A percentile compares a stretch with the other conserved stretches of the same genome.
Conservation (phyloP, 108 stramenopile species). For the Halocafeteria seosinensis region DNA sequence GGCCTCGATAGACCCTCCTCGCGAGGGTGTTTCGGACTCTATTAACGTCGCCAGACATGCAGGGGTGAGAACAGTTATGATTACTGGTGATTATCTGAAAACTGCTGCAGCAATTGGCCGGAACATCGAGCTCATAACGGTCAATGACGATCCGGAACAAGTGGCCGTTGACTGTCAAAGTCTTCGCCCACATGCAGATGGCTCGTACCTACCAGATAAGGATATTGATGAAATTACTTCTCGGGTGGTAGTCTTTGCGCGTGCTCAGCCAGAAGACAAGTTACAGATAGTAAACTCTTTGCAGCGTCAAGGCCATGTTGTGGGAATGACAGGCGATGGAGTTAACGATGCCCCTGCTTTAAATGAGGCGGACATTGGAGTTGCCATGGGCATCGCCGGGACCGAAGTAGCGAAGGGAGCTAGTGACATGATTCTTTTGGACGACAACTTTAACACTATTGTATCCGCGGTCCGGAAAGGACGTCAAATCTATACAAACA, state of each 20-base stretch:
- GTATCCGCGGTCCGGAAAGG: slow-evolving; percentile 38
- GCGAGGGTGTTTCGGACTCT: slow-evolving; percentile 84
- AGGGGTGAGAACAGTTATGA: slow-evolving; percentile 83
- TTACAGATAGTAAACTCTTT: slow-evolving; percentile 30
- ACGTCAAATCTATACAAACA: slow-evolving; percentile 37
- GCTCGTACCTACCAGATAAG: slow-evolving; percentile 18
- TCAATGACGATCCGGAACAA: background rate
- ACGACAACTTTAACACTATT: slow-evolving; percentile 38
- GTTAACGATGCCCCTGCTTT: slow-evolving; percentile 43
- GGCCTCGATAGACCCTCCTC: slow-evolving; percentile 91
- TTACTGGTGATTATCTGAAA: slow-evolving; percentile 12
- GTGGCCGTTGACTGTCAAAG: background rate
- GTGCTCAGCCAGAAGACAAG: slow-evolving; percentile 62
- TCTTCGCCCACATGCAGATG: background rate
- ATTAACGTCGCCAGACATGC: slow-evolving; percentile 60
- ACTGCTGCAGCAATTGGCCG: slow-evolving; percentile 12
- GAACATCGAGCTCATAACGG: background rate
- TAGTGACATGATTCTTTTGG: slow-evolving; percentile 27
- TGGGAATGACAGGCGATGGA: slow-evolving; percentile 28
- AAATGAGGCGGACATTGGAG: slow-evolving; percentile 42
- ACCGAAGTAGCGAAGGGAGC: slow-evolving; percentile 45
- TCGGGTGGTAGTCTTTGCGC: slow-evolving; percentile 62
- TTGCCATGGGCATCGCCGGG: slow-evolving; percentile 42
- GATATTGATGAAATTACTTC: slow-evolving; percentile 40
- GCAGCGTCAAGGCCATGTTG: slow-evolving; percentile 14